Conservation (phyloP, 2,329 filamentous ascomycete genomes). For the Ceratocystis ficicola region DNA sequence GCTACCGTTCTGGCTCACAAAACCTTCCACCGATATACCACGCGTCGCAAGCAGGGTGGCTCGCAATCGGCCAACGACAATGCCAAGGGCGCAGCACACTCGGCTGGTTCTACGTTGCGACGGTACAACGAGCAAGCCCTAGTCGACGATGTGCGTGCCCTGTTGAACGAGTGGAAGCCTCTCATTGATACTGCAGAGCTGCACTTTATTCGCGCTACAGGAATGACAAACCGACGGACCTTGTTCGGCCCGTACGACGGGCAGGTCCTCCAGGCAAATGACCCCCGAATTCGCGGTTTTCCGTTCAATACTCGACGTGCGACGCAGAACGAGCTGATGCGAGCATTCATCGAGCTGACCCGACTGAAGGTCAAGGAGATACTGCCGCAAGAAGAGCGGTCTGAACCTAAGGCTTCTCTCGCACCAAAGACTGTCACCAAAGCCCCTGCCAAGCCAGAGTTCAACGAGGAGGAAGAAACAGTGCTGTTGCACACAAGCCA, state of each 20-base stretch:
- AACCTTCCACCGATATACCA: conserved; percentile 96
- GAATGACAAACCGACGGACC: conserved; percentile 71
- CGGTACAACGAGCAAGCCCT: conserved; percentile 90
- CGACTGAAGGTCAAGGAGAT: conserved; percentile 74
- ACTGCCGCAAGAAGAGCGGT: conserved; percentile 46
- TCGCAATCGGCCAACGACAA: conserved; percentile 89
- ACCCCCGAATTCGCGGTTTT: conserved; percentile 70
- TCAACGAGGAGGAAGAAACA: conserved; percentile 72
- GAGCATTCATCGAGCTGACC: conserved; percentile 86
- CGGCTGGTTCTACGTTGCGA: conserved; percentile 77
- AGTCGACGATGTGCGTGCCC: conserved; percentile 69
- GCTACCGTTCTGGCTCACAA: conserved; percentile 88
- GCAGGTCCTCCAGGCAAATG: conserved; percentile 67
- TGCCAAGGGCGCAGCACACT: conserved; percentile 86
- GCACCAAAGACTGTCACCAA: conserved; percentile 33
- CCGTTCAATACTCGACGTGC: conserved; percentile 87
- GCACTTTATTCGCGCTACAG: conserved; percentile 80
- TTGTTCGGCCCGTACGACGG: conserved; percentile 85
- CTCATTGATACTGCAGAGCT: conserved; percentile 76
- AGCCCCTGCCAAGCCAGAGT: conserved; percentile 48
- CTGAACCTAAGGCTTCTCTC: conserved; percentile 31
- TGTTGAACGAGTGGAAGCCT: conserved; percentile 73
- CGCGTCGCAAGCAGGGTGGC: conserved; percentile 88
- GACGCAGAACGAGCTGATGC: conserved; percentile 89
- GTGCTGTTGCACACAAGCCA: conserved; percentile 76